Base-by-base conservation (phyloP, 768 basidiomycete species). In the Pleurotus citrinopileatus region DNA sequence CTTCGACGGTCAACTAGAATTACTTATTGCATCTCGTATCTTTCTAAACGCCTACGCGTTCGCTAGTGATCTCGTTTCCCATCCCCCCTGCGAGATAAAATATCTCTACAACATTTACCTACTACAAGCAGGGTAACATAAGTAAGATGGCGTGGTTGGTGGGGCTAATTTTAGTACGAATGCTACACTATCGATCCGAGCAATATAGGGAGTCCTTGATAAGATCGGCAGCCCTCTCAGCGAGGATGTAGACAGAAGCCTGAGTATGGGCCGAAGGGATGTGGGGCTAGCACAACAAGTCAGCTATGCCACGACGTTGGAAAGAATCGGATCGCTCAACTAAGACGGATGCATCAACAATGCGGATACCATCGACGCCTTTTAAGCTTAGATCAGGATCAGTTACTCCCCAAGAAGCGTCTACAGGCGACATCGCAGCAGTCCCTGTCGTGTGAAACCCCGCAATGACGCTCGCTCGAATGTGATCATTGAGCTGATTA, bases 281-380 rank as follows among this genome's bases (percentile, higher is more conserved):
- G 36, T 60, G 55, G 1, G 61, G 63, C 65, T 65, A n/a, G 9
- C 9, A 4, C 9, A 47, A 27, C 25, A 15, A 7, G 22, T 32
- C 6, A 47, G 26, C 27, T 10, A 13, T 19, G 42, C n/a, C 6
- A 13, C n/a, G n/a, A 28, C 19, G 25, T 10, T n/a, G n/a, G 3
- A 32, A 12, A 22, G 20, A 37, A n/a, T 22, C 20, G 15, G 37
- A 44, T 19, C 13, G 6, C 51, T 71, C 56, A 38, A 70, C 73
- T 45, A 74, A 58, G n/a, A 73, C 64, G 12, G 70, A 72, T 2
- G 72, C 70, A 61, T 75, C 73, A 5, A 74, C 67, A 13, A 76
- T 59, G 8, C 74, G 58, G 44, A 76, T 52, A 4, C 70, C 73
- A 4, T 34, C 43, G 0, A 65, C 62, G n/a, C 66, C 65, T 54